Evolutionary conservation across 2,329 filamentous ascomycete genomes (phyloP).

Genomic region (Leptographium lundbergii): DNA sequence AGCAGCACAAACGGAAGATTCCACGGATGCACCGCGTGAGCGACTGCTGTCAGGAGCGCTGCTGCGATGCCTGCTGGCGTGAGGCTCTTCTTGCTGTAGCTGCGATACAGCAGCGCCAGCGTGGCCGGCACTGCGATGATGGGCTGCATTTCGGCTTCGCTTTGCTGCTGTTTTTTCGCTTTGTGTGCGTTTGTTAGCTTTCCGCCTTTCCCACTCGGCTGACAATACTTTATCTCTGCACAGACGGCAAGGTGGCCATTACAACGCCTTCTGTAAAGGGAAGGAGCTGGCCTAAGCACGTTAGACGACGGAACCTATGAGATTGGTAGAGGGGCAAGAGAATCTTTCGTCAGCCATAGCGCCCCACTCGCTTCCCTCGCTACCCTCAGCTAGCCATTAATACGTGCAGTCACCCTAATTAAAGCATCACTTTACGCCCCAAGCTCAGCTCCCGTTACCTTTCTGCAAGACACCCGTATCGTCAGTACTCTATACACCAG

Average conservation of each 20-base stretch:
- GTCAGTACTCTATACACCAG: neutral
- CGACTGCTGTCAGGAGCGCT: conserved; percentile 59
- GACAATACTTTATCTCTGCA: neutral
- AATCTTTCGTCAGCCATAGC: neutral
- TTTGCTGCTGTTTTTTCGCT: neutral
- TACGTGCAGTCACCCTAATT: neutral
- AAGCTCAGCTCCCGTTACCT: neutral
- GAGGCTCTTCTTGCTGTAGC: conserved; percentile 61
- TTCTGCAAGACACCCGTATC: neutral
- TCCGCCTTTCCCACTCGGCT: neutral
- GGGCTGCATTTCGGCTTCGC: conserved; percentile 36
- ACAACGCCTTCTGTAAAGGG: neutral
- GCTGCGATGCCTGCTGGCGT: conserved; percentile 63
- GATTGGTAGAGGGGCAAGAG: neutral
- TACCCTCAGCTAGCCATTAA: too few species aligned
- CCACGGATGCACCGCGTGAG: conserved; percentile 88
- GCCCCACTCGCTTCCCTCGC: neutral
- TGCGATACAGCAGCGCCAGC: conserved; percentile 49
- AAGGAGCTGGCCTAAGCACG: neutral
- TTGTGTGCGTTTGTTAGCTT: neutral
- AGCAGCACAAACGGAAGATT: conserved; percentile 80
- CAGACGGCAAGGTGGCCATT: neutral
- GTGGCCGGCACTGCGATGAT: conserved; percentile 46
- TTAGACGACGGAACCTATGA: neutral
- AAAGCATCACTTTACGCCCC: neutral